Percentiles rank a stretch among this genome's conserved stretches.
phyloP scores from a whole-genome alignment of 2,329 filamentous ascomycete genomes.

The Cadophora sp. region DNA sequence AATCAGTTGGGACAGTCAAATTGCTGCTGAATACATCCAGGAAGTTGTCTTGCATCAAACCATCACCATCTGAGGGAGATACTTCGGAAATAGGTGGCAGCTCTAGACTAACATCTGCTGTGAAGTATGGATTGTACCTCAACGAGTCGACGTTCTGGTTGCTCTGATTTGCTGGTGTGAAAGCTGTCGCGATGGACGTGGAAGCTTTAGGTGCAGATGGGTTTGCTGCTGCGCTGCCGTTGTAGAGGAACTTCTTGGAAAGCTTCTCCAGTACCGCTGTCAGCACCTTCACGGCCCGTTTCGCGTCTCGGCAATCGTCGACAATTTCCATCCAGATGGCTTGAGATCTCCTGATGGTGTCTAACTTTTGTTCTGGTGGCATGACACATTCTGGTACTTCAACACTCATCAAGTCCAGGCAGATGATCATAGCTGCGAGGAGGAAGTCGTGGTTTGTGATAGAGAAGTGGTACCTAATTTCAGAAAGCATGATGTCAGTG shows the following conservation, averaged over 20 bases:
- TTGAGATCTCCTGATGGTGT: slow-evolving; percentile 31
- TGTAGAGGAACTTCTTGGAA: slow-evolving; percentile 14
- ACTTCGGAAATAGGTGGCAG: background rate
- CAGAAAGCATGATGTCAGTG: background rate
- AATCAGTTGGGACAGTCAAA: slow-evolving; percentile 30
- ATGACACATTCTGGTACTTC: slow-evolving; percentile 28
- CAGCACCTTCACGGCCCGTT: slow-evolving; percentile 32
- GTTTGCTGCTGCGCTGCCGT: background rate
- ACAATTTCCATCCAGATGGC: slow-evolving; percentile 36
- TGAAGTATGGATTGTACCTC: slow-evolving; percentile 24
- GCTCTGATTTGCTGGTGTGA: background rate
- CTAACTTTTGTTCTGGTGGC: slow-evolving; percentile 31
- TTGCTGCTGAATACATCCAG: slow-evolving; percentile 30
- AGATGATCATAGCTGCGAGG: slow-evolving; percentile 66
- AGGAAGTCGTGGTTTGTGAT: slow-evolving; percentile 66
- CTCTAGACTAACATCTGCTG: slow-evolving; percentile 13
- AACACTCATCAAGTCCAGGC: slow-evolving; percentile 48
- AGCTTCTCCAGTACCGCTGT: slow-evolving; percentile 32
- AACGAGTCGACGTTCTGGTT: slow-evolving; percentile 23
- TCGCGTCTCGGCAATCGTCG: slow-evolving; percentile 37
- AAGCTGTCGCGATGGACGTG: background rate
- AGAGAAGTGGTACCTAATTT: slow-evolving; percentile 55
- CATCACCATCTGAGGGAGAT: slow-evolving; percentile 14
- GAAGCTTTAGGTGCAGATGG: background rate
- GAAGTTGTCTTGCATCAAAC: slow-evolving; percentile 31